Conservation (phyloP, 2,329 filamentous ascomycete species). For the Exophiala viscosa region DNA sequence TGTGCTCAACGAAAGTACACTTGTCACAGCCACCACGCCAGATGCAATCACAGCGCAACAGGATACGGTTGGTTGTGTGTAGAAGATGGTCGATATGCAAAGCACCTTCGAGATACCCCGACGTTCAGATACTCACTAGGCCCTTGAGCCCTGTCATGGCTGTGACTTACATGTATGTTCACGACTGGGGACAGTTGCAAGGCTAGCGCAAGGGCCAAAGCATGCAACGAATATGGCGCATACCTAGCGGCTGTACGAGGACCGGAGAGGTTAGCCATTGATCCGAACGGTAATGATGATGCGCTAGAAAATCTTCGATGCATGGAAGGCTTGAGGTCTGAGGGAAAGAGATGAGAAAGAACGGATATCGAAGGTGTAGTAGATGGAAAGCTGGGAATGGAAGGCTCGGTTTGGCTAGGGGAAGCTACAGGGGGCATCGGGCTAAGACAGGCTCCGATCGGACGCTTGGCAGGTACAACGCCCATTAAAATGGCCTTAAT, state of each 20-base stretch:
- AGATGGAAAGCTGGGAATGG: background rate
- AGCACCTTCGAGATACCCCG: too few species aligned
- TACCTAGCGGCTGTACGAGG: conserved; percentile 2
- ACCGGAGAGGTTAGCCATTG: background rate
- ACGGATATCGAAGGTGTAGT: background rate
- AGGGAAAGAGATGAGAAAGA: background rate
- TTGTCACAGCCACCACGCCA: background rate
- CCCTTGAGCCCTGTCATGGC: too few species aligned
- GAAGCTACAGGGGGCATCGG: background rate
- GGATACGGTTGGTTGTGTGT: background rate
- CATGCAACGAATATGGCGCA: conserved; percentile 2
- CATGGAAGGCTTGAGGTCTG: background rate
- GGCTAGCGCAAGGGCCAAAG: background rate
- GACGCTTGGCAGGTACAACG: too few species aligned
- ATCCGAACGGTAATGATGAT: conserved; percentile 7
- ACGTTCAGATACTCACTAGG: too few species aligned
- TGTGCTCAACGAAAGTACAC: background rate
- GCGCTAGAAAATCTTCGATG: background rate
- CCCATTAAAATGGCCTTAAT: too few species aligned
- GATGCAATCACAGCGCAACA: background rate
- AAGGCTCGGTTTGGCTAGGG: background rate
- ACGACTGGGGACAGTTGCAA: background rate
- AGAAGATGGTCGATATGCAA: too few species aligned
- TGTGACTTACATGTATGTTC: background rate
- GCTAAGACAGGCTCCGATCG: too few species aligned